phyloP scores from a whole-genome alignment of 2,329 filamentous ascomycete species.

The Hirsutella rhossiliensis region DNA sequence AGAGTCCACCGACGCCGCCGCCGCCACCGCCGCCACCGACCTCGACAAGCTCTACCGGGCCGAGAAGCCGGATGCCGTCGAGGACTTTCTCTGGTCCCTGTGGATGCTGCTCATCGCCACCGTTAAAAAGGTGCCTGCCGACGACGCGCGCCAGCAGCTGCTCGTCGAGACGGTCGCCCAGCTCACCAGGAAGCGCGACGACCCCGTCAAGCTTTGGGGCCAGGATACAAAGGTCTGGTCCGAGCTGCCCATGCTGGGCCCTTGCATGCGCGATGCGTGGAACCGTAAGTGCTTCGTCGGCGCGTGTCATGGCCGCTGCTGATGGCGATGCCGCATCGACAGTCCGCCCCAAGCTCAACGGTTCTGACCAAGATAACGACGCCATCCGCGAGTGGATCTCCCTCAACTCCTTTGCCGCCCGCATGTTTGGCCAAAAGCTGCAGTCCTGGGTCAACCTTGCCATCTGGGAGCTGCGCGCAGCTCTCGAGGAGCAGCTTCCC shows the following conservation, averaged over 20 bases:
- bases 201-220: slow-evolving; percentile 15
- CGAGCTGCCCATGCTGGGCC: slow-evolving; percentile 18
- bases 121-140: slow-evolving; percentile 13
- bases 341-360: slow-evolving; percentile 14
- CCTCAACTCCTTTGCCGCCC: slow-evolving; percentile 21
- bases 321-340: not conserved
- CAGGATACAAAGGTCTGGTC: slow-evolving; percentile 13
- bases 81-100: slow-evolving; percentile 16
- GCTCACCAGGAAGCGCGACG: slow-evolving; percentile 11
- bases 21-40: slow-evolving; percentile 9
- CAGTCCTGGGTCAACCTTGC: slow-evolving; percentile 14
- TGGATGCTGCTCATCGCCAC: slow-evolving; percentile 15
- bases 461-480: slow-evolving; percentile 17
- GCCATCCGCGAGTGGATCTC: slow-evolving; percentile 15
- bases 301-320: not conserved
- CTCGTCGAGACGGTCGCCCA: slow-evolving; percentile 10
- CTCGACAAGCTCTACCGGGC: slow-evolving; percentile 14
- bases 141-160: slow-evolving; percentile 12
- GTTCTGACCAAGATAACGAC: slow-evolving; percentile 9
- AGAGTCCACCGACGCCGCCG: not conserved
- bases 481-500: slow-evolving; percentile 14
- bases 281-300: slow-evolving; percentile 11
- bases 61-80: slow-evolving; percentile 6
- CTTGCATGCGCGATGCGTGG: slow-evolving; percentile 17
- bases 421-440: slow-evolving; percentile 12